Conservation (phyloP, 495 filamentous ascomycete species). For the Podospora conica region DNA sequence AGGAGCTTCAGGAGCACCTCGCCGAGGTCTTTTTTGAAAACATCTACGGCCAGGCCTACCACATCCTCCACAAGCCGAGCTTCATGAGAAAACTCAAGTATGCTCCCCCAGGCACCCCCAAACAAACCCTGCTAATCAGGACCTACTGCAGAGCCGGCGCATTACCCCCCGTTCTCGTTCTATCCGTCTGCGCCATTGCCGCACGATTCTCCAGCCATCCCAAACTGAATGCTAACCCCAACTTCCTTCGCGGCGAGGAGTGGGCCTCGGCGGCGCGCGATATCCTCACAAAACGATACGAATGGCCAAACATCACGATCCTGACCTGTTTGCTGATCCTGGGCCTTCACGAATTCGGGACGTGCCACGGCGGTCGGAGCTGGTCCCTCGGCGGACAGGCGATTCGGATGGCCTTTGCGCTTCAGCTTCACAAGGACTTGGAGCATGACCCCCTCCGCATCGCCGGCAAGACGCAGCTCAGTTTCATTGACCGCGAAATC, state of each 20-base stretch:
- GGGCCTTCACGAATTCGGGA: conserved; percentile 92
- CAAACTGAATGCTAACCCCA: conserved; percentile 71
- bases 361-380: conserved; percentile 90
- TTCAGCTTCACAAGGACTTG: conserved; percentile 91
- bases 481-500: conserved; percentile 89
- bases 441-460: conserved; percentile 71
- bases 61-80: conserved; percentile 92
- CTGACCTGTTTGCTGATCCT: conserved; percentile 82
- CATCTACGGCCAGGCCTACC: conserved; percentile 91
- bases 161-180: conserved; percentile 75
- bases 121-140: conserved; percentile 19
- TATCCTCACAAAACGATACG: conserved; percentile 78
- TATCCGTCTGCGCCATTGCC: conserved; percentile 88
- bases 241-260: conserved; percentile 83
- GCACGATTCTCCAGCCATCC: conserved; percentile 96
- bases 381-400: conserved; percentile 95
- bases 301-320: conserved; percentile 93
- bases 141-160: conserved; percentile 40
- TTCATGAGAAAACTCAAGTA: conserved; percentile 81
- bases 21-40: conserved; percentile 95
- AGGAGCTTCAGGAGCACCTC: conserved; percentile 90
- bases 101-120: conserved; percentile 4
- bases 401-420: conserved; percentile 91
- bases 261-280: conserved; percentile 83
- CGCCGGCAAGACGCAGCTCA: conserved; percentile 64